Conservation (phyloP, 2,329 filamentous ascomycete species). For the Pseudogymnoascus sp. region DNA sequence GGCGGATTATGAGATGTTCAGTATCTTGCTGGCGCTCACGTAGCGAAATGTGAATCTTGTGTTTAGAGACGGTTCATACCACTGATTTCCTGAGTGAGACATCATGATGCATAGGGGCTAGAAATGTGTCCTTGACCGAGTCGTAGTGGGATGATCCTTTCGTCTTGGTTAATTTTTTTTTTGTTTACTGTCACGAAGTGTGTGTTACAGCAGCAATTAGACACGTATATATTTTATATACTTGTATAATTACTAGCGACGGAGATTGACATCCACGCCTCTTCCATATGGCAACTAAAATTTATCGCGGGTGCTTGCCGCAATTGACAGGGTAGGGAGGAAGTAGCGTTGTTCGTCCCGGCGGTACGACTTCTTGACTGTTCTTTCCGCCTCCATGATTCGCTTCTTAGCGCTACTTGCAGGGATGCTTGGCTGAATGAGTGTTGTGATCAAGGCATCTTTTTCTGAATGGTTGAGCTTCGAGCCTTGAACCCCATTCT, state of each 20-base stretch:
- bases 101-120: constrained; percentile 2
- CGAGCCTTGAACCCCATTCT: neutral
- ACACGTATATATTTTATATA: neutral
- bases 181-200: neutral
- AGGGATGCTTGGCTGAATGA: constrained; percentile 5
- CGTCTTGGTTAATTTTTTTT: neutral
- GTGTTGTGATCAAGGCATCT: constrained; percentile 10
- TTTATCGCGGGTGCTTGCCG: constrained; percentile 4
- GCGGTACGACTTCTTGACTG: constrained; percentile 4
- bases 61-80: neutral
- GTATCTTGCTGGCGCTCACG: neutral
- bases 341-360: constrained; percentile 5
- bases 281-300: neutral
- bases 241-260: neutral
- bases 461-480: constrained; percentile 8
- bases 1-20: neutral
- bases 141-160: neutral
- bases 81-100: constrained; percentile 3
- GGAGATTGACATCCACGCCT: neutral
- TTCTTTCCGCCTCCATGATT: constrained; percentile 9
- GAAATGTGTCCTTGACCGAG: constrained; percentile 3
- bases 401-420: constrained; percentile 9
- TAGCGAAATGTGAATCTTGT: constrained; percentile 5
- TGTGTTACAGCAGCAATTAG: neutral
- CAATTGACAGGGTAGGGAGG: neutral